These are phyloP conservation scores for Myriosclerotinia curreyana DNA, from an alignment of 2,329 filamentous ascomycete species.

Conservation along the genomic window DNA sequence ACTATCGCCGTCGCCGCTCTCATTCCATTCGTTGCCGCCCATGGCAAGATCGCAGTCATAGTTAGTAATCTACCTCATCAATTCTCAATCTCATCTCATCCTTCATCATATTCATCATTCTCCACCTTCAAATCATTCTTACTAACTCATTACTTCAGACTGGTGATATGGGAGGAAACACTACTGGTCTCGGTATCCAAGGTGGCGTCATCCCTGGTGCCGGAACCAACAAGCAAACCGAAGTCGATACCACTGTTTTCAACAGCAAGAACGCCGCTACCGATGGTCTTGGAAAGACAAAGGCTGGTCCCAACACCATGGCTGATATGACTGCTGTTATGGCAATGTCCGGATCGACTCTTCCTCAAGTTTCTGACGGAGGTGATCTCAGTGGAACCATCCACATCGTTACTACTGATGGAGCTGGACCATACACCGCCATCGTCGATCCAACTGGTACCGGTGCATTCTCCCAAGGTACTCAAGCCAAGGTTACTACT, in stretches of 20 bases:
- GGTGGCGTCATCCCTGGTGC: constrained; percentile 44
- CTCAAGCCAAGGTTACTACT: constrained; percentile 52
- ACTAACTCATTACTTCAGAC: constrained; percentile 23
- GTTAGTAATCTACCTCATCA: constrained; percentile 24
- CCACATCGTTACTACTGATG: constrained; percentile 66
- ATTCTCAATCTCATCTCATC: not conserved
- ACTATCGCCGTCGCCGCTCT: constrained; percentile 45
- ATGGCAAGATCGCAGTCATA: constrained; percentile 53
- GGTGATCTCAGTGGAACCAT: constrained; percentile 60
- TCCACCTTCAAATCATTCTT: constrained; percentile 11
- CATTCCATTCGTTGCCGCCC: constrained; percentile 56
- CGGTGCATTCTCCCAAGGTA: constrained; percentile 47
- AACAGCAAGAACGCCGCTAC: constrained; percentile 51
- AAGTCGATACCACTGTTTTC: constrained; percentile 49
- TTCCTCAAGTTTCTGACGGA: constrained; percentile 58
- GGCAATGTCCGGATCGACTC: constrained; percentile 51
- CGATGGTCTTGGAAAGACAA: constrained; percentile 56
- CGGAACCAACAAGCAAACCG: constrained; percentile 44
- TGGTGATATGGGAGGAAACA: constrained; percentile 45
- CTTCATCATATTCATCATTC: not conserved
- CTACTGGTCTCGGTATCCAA: constrained; percentile 44
- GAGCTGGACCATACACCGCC: constrained; percentile 55
- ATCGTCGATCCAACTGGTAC: constrained; percentile 62
- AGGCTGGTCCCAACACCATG: constrained; percentile 53
- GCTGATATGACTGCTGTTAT: constrained; percentile 56